phyloP scores from a whole-genome alignment of 495 filamentous ascomycete genomes.

The Peziza echinospora region DNA sequence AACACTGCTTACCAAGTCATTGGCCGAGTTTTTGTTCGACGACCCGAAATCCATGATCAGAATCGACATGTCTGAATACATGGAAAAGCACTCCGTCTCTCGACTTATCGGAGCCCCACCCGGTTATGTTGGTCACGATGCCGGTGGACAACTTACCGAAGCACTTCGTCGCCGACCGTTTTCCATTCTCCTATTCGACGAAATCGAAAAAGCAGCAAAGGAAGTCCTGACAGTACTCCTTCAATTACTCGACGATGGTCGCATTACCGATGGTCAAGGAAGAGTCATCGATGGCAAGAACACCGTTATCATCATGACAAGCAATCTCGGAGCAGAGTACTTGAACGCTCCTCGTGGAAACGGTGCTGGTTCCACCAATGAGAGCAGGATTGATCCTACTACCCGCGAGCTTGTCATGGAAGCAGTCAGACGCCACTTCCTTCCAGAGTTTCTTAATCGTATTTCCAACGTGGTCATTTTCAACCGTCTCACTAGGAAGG shows the following conservation, averaged over 20 bases:
- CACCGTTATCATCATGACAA: constrained; percentile 98
- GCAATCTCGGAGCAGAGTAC: constrained; percentile 85
- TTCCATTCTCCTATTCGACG: constrained; percentile 93
- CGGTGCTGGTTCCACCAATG: constrained; percentile 11
- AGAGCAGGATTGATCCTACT: constrained; percentile 71
- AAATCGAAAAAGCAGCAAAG: constrained; percentile 96
- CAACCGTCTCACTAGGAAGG: constrained; percentile 70
- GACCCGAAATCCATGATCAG: constrained; percentile 96
- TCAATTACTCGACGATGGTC: constrained; percentile 96
- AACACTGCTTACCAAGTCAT: constrained; percentile 83
- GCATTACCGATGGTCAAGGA: constrained; percentile 95
- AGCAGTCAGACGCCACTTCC: constrained; percentile 78
- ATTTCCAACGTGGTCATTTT: constrained; percentile 93
- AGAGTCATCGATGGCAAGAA: constrained; percentile 84
- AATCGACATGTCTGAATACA: constrained; percentile 99
- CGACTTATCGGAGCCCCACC: constrained; percentile 96
- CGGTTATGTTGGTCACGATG: constrained; percentile 90
- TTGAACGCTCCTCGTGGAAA: constrained; percentile 53
- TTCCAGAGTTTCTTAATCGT: constrained; percentile 94
- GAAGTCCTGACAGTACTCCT: constrained; percentile 90
- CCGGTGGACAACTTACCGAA: constrained; percentile 89
- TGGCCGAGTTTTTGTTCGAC: constrained; percentile 96
- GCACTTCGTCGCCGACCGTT: constrained; percentile 80
- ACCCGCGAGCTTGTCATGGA: constrained; percentile 76
- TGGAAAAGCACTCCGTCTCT: constrained; percentile 86